Evolutionary conservation across 495 filamentous ascomycete species (phyloP).

Genomic region (Neurospora sp.): DNA sequence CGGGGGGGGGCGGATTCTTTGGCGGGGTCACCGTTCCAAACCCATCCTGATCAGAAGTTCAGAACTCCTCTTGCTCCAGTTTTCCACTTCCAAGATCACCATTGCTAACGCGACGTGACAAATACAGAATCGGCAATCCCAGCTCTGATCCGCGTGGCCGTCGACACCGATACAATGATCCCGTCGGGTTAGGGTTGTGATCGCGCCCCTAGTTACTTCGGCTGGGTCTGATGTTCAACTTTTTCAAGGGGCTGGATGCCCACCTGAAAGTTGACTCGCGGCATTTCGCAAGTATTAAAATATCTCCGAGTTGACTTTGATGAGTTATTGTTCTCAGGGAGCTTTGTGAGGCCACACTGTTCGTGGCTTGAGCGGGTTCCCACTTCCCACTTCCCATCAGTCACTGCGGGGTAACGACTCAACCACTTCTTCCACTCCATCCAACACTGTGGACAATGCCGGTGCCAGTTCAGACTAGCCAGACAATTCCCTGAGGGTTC

Average conservation of each 20-base stretch:
- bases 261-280: too few relatives aligned
- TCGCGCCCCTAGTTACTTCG: neutral
- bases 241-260: neutral
- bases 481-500: neutral
- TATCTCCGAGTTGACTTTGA: too few relatives aligned
- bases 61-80: too few relatives aligned
- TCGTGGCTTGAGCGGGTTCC: too few relatives aligned
- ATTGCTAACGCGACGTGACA: neutral
- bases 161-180: neutral
- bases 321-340: too few relatives aligned
- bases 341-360: too few relatives aligned
- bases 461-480: neutral
- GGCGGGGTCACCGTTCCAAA: neutral
- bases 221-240: neutral
- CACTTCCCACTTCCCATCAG: neutral
- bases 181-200: neutral
- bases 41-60: neutral
- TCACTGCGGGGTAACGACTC: neutral
- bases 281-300: too few relatives aligned
- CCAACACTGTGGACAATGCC: neutral
- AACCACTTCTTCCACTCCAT: neutral
- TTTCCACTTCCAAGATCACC: neutral
- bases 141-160: neutral
- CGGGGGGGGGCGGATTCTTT: neutral
- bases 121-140: neutral